Percentiles rank a stretch among this genome's conserved stretches.
phyloP scores from a whole-genome alignment of 352 stramenopile species.

The Saprolegnia parasitica region DNA sequence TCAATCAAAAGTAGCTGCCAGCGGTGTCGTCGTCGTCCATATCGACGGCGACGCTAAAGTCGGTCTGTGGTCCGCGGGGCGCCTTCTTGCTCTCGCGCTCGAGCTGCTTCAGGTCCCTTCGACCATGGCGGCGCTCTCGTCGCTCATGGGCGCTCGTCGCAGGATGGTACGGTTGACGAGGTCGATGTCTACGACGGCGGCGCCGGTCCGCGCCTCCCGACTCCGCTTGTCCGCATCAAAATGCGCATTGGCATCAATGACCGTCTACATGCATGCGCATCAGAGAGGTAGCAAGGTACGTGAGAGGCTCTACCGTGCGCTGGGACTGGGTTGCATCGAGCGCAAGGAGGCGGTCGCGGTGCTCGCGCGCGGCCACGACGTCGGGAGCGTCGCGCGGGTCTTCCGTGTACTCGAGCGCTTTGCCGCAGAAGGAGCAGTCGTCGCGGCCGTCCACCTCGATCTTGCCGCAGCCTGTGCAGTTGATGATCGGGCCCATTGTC shows the following conservation, averaged over 20 bases:
- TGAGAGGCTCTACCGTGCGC: constrained; percentile 6
- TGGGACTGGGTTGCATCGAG: constrained; percentile 26
- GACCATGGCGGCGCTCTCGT: neutral
- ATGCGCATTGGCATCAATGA: constrained; percentile 19
- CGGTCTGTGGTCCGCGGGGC: neutral
- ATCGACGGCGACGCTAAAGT: constrained; percentile 6
- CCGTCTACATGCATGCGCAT: constrained; percentile 8
- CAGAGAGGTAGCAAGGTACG: neutral
- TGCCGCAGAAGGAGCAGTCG: constrained; percentile 14
- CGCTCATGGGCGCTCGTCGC: constrained; percentile 1
- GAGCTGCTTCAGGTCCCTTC: neutral
- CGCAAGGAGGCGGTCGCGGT: constrained; percentile 25
- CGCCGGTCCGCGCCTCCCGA: constrained; percentile 2
- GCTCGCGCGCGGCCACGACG: constrained; percentile 11
- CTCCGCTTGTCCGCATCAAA: constrained; percentile 25
- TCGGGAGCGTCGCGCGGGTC: constrained; percentile 11
- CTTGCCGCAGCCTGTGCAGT: constrained; percentile 21
- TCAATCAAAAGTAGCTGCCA: neutral
- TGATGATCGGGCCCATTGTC: constrained; percentile 20
- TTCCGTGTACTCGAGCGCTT: constrained; percentile 20
- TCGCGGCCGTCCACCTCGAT: constrained; percentile 18
- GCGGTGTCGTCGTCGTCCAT: neutral
- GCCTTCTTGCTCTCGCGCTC: constrained; percentile 10
- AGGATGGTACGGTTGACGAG: constrained; percentile 20
- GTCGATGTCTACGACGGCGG: constrained; percentile 21